Base-by-base conservation (phyloP, 2,329 filamentous ascomycete species). In the Monosporascus sp. region DNA sequence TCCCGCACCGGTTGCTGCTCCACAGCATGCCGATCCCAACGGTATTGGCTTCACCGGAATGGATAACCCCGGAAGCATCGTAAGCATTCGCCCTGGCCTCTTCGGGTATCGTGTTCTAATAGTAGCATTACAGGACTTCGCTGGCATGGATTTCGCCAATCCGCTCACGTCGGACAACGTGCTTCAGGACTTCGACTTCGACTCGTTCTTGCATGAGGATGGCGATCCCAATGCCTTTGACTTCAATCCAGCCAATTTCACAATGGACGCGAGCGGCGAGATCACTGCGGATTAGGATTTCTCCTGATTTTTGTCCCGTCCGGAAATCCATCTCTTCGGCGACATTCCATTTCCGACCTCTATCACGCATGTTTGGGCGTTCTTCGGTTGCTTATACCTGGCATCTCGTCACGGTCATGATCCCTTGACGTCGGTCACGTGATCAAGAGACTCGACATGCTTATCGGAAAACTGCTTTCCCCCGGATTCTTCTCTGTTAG, bases 161-260 rank as follows among this genome's bases (percentile, higher is more conserved):
- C 79, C 81, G 2, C 66, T 79, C 25, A 72, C 74, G 55, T 74
- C 76, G 6, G 70, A 70, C 51, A 78, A 86, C 62, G 83, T 86
- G 37, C 72, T 87, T 47, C 82, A 82, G 60, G 83, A 85, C 58
- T 87, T 87, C 61, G 84, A 87, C 59, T 82, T 87, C 59, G 84
- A 87, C 66, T 85, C 83, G 2, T 87, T 87, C 72, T 71, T 87
- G 7, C 82, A 86, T 57, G 76, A 80, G 54, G 78, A 78, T 47
- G 73, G 69, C 36, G 76, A 75, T 41, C 72, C 72, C 42, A 67
- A 70, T 44, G 67, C 64, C 5, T 86, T 85, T 57, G 80, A 81
- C 68, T 85, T 86, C 61, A 72, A 72, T 56, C 68, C 74, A 17
- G 70, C 72, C 24, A 66, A 70, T 46, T 82, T 83, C 62, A 65